Conservation (phyloP, 2,329 filamentous ascomycete species). For the Teratosphaeria destructans region DNA sequence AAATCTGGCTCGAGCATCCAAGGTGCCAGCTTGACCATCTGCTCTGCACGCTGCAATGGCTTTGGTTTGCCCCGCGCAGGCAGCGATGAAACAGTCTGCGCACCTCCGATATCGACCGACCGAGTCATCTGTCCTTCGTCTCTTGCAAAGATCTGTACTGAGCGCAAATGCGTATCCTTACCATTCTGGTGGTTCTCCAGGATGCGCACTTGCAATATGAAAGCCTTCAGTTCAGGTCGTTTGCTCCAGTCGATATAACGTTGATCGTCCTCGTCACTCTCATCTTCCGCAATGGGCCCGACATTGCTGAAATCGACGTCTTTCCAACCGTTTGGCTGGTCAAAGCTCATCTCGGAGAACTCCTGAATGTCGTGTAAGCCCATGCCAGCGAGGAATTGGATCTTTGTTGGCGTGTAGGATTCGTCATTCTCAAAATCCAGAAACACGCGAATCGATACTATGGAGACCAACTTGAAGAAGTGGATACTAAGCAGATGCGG, state of each 20-base stretch:
- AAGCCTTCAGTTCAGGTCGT: slow-evolving; percentile 69
- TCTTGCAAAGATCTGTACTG: slow-evolving; percentile 70
- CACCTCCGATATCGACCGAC: background rate
- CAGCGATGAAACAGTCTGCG: background rate
- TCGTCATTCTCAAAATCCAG: slow-evolving; percentile 91
- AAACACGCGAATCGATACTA: slow-evolving; percentile 68
- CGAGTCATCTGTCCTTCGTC: slow-evolving; percentile 24
- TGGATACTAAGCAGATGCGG: slow-evolving; percentile 75
- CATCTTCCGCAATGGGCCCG: slow-evolving; percentile 15
- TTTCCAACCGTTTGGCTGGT: slow-evolving; percentile 79
- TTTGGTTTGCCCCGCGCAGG: background rate
- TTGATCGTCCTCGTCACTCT: slow-evolving; percentile 20
- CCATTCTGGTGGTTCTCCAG: slow-evolving; percentile 98
- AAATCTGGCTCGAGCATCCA: slow-evolving; percentile 29
- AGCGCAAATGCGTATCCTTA: slow-evolving; percentile 94
- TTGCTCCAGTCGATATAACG: slow-evolving; percentile 38
- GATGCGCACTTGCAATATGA: slow-evolving; percentile 81
- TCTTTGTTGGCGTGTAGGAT: slow-evolving; percentile 90
- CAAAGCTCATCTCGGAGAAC: slow-evolving; percentile 70
- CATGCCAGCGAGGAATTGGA: slow-evolving; percentile 79
- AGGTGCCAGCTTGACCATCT: slow-evolving; percentile 23
- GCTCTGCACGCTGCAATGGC: slow-evolving; percentile 8
- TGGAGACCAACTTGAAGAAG: slow-evolving; percentile 72
- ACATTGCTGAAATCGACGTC: slow-evolving; percentile 64
- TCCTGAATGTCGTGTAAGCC: slow-evolving; percentile 85